Conservation (phyloP, 148 eudicot species). For the Amaranthus hypochondriacus region DNA sequence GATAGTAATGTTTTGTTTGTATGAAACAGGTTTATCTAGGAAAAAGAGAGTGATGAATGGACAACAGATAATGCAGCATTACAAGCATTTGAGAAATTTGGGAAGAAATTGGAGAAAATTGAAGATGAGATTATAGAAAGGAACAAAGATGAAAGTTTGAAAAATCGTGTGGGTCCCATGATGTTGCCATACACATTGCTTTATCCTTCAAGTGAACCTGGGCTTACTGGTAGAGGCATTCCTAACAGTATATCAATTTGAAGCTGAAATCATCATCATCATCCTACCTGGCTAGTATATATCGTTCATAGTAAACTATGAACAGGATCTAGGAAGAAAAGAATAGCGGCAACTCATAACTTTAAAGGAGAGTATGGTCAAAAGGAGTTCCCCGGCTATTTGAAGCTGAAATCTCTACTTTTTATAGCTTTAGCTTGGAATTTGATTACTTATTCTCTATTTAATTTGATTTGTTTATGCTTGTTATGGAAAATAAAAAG, state of each 20-base stretch:
- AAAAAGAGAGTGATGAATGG: constrained; percentile 56
- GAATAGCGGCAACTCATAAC: no score
- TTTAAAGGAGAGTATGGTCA: no score
- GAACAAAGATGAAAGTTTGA: constrained; percentile 45
- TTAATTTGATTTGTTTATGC: no score
- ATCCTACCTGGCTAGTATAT: no score
- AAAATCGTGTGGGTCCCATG: constrained; percentile 73
- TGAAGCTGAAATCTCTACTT: no score
- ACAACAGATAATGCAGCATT: constrained; percentile 46
- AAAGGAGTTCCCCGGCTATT: no score
- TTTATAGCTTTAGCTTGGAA: no score
- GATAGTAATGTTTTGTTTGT: no score
- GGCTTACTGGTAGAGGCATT: constrained; percentile 87
- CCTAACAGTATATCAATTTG: constrained; percentile 83
- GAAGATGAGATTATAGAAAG: constrained; percentile 47
- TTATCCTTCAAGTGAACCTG: constrained; percentile 51
- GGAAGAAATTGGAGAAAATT: constrained; percentile 42
- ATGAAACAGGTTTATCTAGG: constrained; percentile 51
- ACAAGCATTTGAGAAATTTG: constrained; percentile 58
- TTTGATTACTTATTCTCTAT: no score
- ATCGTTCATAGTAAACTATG: no score
- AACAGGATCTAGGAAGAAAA: no score
- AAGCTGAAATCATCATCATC: neutral
- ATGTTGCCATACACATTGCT: constrained; percentile 72
- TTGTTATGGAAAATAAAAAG: no score